These are phyloP conservation scores for Ambrosiella cleistominuta DNA, from an alignment of 2,329 filamentous ascomycete genomes.

Conservation along the genomic window DNA sequence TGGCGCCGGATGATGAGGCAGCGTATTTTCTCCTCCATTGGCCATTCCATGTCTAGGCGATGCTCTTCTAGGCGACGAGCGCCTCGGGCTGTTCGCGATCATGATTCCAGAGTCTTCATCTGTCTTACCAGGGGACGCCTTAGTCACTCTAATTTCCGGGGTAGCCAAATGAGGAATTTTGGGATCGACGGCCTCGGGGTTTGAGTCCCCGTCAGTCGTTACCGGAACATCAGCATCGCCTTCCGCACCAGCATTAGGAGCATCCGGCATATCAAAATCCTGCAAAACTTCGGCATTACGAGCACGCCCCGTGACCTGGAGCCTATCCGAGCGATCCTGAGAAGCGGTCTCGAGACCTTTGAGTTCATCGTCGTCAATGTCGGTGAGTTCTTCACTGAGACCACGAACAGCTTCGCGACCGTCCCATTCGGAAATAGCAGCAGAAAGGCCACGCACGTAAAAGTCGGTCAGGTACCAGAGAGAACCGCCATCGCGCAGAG, in stretches of 20 bases:
- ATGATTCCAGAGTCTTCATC: background rate
- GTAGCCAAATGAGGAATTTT: background rate
- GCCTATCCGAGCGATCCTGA: background rate
- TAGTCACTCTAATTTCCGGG: conserved; percentile 15
- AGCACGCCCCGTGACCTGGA: background rate
- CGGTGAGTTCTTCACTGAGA: conserved; percentile 76
- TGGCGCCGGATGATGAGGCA: conserved; percentile 11
- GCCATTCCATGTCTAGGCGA: background rate
- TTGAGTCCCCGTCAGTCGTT: background rate
- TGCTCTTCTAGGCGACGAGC: conserved; percentile 1
- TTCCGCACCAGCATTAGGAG: background rate
- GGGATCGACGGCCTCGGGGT: conserved; percentile 14
- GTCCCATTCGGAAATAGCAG: conserved; percentile 29
- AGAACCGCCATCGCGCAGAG: conserved; percentile 7
- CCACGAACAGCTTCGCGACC: conserved; percentile 47
- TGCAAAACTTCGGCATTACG: background rate
- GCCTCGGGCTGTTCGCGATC: background rate
- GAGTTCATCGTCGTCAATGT: conserved; percentile 81
- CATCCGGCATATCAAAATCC: conserved; percentile 12
- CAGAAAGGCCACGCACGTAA: conserved; percentile 9
- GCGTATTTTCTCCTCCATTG: background rate
- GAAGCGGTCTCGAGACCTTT: conserved; percentile 38
- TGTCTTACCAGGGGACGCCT: conserved; percentile 17
- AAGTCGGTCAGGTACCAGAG: conserved; percentile 10
- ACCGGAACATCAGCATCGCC: background rate